Conservation (phyloP, 352 stramenopile species). For the Pythium coloratum region DNA sequence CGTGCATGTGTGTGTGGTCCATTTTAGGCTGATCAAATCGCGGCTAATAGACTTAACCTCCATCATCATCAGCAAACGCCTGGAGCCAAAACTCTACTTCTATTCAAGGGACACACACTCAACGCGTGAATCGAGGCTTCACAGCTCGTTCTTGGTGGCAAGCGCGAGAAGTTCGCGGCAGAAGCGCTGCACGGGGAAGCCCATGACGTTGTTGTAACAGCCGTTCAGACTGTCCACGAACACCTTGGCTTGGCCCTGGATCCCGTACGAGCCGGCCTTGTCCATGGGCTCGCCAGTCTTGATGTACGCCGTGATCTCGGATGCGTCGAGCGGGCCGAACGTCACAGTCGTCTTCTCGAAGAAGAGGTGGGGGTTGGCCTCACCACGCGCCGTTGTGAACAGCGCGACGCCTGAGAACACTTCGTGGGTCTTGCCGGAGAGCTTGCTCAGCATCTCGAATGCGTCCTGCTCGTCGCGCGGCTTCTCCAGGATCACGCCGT, state of each 20-base stretch:
- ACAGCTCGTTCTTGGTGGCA: conserved; percentile 43
- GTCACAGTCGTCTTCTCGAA: conserved; percentile 64
- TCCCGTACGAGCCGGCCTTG: conserved; percentile 90
- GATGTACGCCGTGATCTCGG: conserved; percentile 86
- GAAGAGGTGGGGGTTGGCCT: conserved; percentile 59
- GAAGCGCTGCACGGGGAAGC: conserved; percentile 85
- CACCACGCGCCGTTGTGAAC: conserved; percentile 45
- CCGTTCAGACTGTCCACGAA: conserved; percentile 82
- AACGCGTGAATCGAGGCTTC: background rate
- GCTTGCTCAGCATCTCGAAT: conserved; percentile 69
- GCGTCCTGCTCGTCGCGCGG: conserved; percentile 79
- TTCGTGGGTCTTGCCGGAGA: conserved; percentile 74
- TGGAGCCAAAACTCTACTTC: too few species aligned
- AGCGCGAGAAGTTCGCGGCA: conserved; percentile 57
- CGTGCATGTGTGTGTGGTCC: too few species aligned
- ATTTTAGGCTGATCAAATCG: too few species aligned
- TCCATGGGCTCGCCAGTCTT: conserved; percentile 91
- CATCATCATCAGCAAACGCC: too few species aligned
- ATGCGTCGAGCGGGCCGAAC: conserved; percentile 51
- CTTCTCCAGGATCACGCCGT: conserved; percentile 90
- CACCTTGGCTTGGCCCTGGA: conserved; percentile 80
- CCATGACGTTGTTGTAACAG: conserved; percentile 92
- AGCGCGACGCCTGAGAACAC: conserved; percentile 90
- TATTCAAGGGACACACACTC: too few species aligned
- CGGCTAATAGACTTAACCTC: too few species aligned